Base-by-base conservation (phyloP, 345 rosid species). In the Passiflora organensis region DNA sequence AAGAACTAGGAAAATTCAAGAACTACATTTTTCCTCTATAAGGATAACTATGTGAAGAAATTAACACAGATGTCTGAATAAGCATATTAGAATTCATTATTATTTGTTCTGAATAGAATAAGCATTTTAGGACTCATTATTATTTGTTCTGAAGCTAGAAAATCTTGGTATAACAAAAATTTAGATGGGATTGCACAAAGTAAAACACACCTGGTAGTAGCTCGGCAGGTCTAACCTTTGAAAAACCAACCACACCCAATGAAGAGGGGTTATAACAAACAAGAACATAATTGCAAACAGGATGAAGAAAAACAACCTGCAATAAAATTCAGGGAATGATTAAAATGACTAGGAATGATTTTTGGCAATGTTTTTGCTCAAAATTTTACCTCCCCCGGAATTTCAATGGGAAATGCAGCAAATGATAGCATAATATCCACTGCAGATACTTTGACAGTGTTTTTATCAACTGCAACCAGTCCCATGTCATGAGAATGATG, bases 231-330 rank as follows among this genome's bases (percentile, higher is more conserved):
- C 80, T 81, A 63, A 89, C 89, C 56, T 63, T 73, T 11, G 94
- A 80, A 59, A 83, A 83, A 65, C 87, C 86, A 62, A 75, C 76
- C 65, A 81, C 61, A 48, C 82, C 96, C 62, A 93, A 22, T 44
- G 87, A 87, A 58, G 85, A 75, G 19, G 96, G 95, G 53, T 93
- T 82, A 73, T 89, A 93, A 13, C 94, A 94, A 67, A 93, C 89
- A 59, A 89, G 82, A 56, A 96, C 94, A 69, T 76, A 93, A 69
- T 93, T 93, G 70, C 84, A 88, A 72, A 93, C 95, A 59, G 96
- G 99, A 72, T 93, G 99, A 66, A 93, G 94, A 68, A 89, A 93
- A 62, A 89, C 89, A 65, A 93, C 91, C 99, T 89, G 82, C 55
- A 74, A 36, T 48, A 47, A 39, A 63, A 71, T 48, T 44, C 48